phyloP scores from a whole-genome alignment of 2,329 filamentous ascomycete genomes.

The Botryotinia calthae region DNA sequence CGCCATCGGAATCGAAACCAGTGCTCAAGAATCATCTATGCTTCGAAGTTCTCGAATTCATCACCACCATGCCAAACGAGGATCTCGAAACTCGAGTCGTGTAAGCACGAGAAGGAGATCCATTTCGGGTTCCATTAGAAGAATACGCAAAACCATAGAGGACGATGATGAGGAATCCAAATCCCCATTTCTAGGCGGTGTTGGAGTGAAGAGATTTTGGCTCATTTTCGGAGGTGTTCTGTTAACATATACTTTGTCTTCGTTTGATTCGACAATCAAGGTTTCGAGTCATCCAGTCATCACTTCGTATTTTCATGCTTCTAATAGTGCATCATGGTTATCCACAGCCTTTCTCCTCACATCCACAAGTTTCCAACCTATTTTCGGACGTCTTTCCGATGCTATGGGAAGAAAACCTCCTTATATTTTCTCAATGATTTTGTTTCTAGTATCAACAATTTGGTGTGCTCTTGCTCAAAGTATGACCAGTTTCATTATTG shows the following conservation, averaged over 20 bases:
- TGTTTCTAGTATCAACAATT: conserved; percentile 63
- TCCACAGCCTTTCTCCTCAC: conserved; percentile 77
- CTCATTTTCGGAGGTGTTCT: conserved; percentile 60
- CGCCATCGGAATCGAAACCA: conserved; percentile 33
- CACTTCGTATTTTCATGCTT: conserved; percentile 73
- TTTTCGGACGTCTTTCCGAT: conserved; percentile 73
- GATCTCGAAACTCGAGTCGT: conserved; percentile 26
- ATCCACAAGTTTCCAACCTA: conserved; percentile 71
- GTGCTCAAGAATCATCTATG: conserved; percentile 37
- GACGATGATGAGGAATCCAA: conserved; percentile 23
- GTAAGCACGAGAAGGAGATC: conserved; percentile 30
- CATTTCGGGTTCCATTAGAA: conserved; percentile 26
- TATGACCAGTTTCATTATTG: conserved; percentile 68
- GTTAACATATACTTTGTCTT: conserved; percentile 56
- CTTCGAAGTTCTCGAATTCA: conserved; percentile 35
- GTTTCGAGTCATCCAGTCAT: conserved; percentile 78
- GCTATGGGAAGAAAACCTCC: conserved; percentile 66
- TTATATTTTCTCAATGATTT: conserved; percentile 60
- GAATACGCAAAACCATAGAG: conserved; percentile 16
- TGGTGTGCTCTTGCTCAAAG: conserved; percentile 67
- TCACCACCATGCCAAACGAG: conserved; percentile 20
- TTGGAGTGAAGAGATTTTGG: conserved; percentile 54
- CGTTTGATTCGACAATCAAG: conserved; percentile 79
- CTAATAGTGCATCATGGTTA: conserved; percentile 79
- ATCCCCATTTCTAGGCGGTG: conserved; percentile 44